phyloP scores from a whole-genome alignment of 805 yeast species.

The Maudiozyma serrabonitensis region DNA sequence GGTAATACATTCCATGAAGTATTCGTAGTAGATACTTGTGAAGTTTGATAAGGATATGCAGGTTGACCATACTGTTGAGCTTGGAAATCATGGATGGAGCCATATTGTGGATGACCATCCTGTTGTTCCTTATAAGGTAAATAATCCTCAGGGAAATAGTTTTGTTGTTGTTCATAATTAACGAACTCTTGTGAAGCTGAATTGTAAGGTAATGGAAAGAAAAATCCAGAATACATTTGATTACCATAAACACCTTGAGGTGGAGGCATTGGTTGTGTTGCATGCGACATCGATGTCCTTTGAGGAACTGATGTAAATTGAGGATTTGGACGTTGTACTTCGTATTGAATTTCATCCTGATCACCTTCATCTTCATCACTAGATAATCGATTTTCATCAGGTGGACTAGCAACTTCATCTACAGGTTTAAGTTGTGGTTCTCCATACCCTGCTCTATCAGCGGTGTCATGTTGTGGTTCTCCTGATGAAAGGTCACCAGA shows the following conservation, averaged over 20 bases:
- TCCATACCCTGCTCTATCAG: background rate
- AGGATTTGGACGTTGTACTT: background rate
- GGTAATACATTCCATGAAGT: conserved; percentile 14
- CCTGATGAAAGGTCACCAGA: background rate
- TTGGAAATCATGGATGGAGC: background rate
- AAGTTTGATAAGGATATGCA: background rate
- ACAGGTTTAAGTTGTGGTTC: conserved; percentile 1
- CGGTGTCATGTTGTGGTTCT: background rate
- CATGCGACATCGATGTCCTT: background rate
- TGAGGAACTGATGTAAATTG: background rate
- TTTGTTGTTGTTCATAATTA: conserved; percentile 6
- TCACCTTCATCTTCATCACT: background rate
- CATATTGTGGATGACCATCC: background rate
- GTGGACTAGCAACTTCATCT: conserved; percentile 8
- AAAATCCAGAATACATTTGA: conserved; percentile 3
- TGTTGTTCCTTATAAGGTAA: conserved; percentile 1
- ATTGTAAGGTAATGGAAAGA: background rate
- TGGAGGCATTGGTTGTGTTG: conserved; percentile 1
- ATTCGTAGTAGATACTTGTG: conserved; percentile 6
- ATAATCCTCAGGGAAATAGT: conserved; percentile 13
- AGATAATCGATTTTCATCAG: background rate
- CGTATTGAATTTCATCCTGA: conserved; percentile 1
- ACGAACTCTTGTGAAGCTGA: conserved; percentile 2
- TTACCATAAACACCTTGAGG: conserved; percentile 5
- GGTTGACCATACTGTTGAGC: conserved; percentile 3